Conservation (phyloP, 805 yeast species). For the Pichia eremophila region DNA sequence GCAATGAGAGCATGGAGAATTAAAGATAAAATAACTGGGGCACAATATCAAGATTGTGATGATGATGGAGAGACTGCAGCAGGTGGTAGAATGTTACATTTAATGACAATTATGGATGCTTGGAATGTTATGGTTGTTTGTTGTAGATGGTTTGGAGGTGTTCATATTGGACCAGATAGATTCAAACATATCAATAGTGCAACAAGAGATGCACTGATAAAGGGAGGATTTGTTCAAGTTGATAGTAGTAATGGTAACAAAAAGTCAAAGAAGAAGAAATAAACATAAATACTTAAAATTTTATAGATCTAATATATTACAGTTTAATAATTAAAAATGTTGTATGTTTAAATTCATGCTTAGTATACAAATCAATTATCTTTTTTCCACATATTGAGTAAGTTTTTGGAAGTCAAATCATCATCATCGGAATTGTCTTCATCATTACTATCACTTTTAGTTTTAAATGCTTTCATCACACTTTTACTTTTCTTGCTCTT, state of each 20-base stretch:
- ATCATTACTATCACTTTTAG: constrained; percentile 1
- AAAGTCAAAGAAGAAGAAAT: constrained; percentile 21
- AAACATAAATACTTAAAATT: not conserved
- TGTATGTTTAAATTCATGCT: too few species aligned
- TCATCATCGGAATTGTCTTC: constrained; percentile 1
- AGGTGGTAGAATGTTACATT: constrained; percentile 76
- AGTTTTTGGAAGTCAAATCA: constrained; percentile 5
- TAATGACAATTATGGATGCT: constrained; percentile 64
- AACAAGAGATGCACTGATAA: constrained; percentile 73
- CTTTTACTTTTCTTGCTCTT: constrained; percentile 2
- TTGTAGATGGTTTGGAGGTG: constrained; percentile 89
- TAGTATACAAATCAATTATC: not conserved
- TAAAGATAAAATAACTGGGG: constrained; percentile 38
- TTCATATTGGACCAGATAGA: constrained; percentile 84
- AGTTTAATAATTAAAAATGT: not conserved
- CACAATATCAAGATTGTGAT: constrained; percentile 73
- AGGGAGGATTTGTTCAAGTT: constrained; percentile 42
- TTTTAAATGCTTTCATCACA: constrained; percentile 3
- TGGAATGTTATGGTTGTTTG: constrained; percentile 83
- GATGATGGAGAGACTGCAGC: constrained; percentile 98
- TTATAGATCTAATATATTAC: not conserved
- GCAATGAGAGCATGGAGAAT: constrained; percentile 87
- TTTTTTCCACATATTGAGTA: constrained; percentile 9
- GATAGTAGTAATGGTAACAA: constrained; percentile 25
- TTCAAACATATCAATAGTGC: constrained; percentile 88